phyloP scores from a whole-genome alignment of 75 land plant genomes.

The Pinus albicaulis region DNA sequence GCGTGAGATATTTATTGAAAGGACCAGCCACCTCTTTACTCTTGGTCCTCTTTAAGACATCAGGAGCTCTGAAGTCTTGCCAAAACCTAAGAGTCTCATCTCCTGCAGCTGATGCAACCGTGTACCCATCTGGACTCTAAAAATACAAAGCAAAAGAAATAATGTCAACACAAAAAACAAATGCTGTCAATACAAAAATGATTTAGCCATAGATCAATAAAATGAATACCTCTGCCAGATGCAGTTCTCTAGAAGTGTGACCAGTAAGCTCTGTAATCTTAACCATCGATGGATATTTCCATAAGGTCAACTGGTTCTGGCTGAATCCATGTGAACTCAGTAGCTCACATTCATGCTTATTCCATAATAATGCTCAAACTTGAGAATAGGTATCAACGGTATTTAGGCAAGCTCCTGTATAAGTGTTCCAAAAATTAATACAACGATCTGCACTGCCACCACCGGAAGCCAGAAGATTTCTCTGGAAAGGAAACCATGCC shows the following conservation, averaged over 20 bases:
- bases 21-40: not conserved
- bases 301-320: constrained; percentile 57
- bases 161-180: not conserved
- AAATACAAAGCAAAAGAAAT: constrained; percentile 2
- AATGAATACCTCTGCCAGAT: constrained; percentile 48
- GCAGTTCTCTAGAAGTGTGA: constrained; percentile 64
- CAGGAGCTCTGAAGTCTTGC: constrained; percentile 85
- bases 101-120: constrained; percentile 85
- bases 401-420: constrained; percentile 69
- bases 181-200: not conserved
- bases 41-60: constrained; percentile 20
- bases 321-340: constrained; percentile 85
- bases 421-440: constrained; percentile 70
- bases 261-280: constrained; percentile 74
- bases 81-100: constrained; percentile 89
- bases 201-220: not conserved
- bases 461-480: constrained; percentile 56
- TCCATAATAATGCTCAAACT: constrained; percentile 83
- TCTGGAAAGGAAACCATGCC: constrained; percentile 88
- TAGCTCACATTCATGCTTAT: constrained; percentile 76
- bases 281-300: constrained; percentile 77
- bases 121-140: constrained; percentile 77
- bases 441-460: constrained; percentile 52
- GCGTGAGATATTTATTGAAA: too few species aligned
- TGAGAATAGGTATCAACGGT: constrained; percentile 85